Conservation (phyloP, 176 grass and related monocot species). For the Rhipidocladum racemiflorum region DNA sequence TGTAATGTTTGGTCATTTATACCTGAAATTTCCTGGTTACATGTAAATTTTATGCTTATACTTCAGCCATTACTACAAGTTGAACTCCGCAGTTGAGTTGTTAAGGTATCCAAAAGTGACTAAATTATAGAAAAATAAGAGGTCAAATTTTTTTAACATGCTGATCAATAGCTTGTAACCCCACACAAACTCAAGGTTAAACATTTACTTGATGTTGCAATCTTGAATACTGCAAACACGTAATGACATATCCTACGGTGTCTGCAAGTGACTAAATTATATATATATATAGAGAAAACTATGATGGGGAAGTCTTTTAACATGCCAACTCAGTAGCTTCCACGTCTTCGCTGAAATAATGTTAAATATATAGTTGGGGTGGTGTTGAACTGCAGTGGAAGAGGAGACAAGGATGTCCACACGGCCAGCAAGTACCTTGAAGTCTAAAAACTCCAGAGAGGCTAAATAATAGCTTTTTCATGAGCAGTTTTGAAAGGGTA, state of each 20-base stretch:
- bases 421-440: no score
- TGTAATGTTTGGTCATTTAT: neutral
- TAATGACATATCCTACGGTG: neutral
- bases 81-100: neutral
- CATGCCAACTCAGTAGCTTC: neutral
- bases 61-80: neutral
- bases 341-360: neutral
- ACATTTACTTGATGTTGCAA: neutral
- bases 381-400: conserved; percentile 82
- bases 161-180: neutral
- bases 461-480: no score
- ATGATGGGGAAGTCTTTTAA: neutral
- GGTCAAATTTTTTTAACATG: neutral
- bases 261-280: neutral
- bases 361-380: conserved; percentile 27
- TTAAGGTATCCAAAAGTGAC: neutral
- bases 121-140: neutral
- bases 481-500: no score
- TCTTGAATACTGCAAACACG: neutral
- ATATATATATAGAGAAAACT: neutral
- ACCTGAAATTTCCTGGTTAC: neutral
- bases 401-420: conserved; percentile 98
- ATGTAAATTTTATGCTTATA: neutral
- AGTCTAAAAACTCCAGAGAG: no score
- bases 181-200: neutral